Conservation (phyloP, 257 asterid genomes). For the Gynochthodes officinalis region DNA sequence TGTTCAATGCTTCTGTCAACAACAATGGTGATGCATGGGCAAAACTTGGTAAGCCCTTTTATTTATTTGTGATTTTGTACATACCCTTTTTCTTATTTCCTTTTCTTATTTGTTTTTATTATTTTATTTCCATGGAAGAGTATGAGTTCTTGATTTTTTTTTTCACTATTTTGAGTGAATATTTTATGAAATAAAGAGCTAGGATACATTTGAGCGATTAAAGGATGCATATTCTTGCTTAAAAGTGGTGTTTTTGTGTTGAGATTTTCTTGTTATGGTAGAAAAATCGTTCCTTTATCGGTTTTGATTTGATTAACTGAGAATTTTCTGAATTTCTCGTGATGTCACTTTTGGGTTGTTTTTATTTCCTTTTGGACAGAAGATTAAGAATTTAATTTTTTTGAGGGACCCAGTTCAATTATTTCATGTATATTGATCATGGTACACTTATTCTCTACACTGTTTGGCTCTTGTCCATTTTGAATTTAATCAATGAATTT, state of each 20-base stretch:
- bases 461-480: background rate
- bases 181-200: too few relatives aligned
- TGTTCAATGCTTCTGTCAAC: too few relatives aligned
- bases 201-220: too few relatives aligned
- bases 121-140: too few relatives aligned
- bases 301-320: background rate
- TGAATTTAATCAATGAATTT: background rate
- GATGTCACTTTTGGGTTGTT: background rate
- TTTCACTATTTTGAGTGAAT: too few relatives aligned
- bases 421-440: background rate
- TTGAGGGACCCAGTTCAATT: background rate
- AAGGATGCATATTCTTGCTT: conserved; percentile 4
- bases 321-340: background rate
- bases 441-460: background rate
- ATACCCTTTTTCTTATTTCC: background rate
- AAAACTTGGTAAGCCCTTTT: conserved; percentile 6
- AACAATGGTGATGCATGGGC: conserved; percentile 1
- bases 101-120: background rate
- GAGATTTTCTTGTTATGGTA: background rate
- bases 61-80: background rate
- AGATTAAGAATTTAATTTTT: background rate
- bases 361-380: background rate
- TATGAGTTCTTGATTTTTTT: background rate
- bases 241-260: background rate
- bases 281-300: background rate